phyloP scores from a whole-genome alignment of 192 early-diverging fungal species.

The Linnemannia schmuckeri region DNA sequence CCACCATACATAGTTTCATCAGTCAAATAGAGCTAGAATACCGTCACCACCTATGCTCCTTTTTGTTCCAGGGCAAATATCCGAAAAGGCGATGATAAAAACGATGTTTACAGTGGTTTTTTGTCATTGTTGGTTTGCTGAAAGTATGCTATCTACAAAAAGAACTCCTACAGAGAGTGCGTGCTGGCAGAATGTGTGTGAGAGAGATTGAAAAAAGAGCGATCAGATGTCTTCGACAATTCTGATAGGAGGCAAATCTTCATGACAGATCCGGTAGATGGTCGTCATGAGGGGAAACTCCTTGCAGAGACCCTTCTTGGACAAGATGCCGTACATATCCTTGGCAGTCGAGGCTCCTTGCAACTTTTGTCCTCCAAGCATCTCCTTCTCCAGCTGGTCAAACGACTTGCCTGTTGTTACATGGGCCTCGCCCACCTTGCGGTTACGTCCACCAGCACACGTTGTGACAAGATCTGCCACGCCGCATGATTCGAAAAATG shows the following conservation, averaged over 20 bases:
- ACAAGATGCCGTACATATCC: constrained; percentile 86
- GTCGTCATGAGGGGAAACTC: constrained; percentile 91
- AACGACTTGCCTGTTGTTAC: constrained; percentile 92
- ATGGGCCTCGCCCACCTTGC: constrained; percentile 90
- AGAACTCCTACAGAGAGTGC: neutral
- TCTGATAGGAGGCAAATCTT: constrained; percentile 72
- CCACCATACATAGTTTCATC: no score
- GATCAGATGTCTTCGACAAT: constrained; percentile 74
- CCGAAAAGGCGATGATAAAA: no score
- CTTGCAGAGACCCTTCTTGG: constrained; percentile 54
- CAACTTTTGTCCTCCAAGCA: constrained; percentile 96
- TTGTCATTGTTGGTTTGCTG: neutral
- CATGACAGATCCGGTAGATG: constrained; percentile 90
- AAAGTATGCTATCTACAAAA: neutral
- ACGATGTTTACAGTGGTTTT: neutral
- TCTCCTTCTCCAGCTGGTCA: constrained; percentile 85
- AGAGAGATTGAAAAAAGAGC: neutral
- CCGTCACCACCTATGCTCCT: no score
- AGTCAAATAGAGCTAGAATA: no score
- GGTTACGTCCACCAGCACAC: constrained; percentile 94
- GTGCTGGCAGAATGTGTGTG: no score
- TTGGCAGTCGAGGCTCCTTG: constrained; percentile 92
- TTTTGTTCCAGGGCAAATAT: no score
- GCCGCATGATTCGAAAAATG: constrained; percentile 96
- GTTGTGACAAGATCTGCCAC: constrained; percentile 96